A percentile compares a stretch with the other conserved stretches of the same genome.
Conservation (phyloP, 495 filamentous ascomycete species). For the Penicillium angulare region DNA sequence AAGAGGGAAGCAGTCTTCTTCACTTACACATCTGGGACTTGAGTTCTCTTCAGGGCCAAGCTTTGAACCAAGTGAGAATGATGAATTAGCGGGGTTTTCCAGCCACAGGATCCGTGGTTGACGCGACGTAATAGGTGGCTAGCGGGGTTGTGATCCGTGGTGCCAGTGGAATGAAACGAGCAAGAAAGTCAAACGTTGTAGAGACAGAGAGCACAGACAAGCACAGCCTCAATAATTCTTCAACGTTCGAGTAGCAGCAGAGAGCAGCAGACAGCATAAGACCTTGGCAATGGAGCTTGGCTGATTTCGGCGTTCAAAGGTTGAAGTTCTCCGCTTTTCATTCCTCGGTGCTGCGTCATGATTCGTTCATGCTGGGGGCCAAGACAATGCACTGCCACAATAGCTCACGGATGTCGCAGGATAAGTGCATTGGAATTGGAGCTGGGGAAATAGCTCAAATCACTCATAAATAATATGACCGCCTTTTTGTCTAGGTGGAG, state of each 20-base stretch:
- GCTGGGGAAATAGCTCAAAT: too few relatives aligned
- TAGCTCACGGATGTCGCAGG: too few relatives aligned
- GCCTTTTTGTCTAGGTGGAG: too few relatives aligned
- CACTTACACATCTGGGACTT: conserved; percentile 17
- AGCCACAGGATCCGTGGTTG: conserved; percentile 20
- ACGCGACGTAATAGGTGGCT: conserved; percentile 6
- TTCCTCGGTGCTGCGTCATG: not conserved
- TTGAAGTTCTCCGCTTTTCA: not conserved
- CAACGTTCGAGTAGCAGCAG: too few relatives aligned
- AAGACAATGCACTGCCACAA: conserved; percentile 18
- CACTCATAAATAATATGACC: too few relatives aligned
- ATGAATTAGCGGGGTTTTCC: conserved; percentile 9
- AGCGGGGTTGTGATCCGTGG: conserved; percentile 3
- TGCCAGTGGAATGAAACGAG: not conserved
- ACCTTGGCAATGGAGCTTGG: conserved; percentile 9
- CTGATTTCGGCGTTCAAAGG: not conserved
- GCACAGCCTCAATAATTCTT: conserved; percentile 20
- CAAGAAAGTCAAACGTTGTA: not conserved
- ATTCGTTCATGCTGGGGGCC: conserved; percentile 1
- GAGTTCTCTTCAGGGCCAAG: conserved; percentile 3
- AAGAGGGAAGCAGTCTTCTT: conserved; percentile 1
- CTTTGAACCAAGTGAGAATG: conserved; percentile 11
- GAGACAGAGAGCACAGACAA: conserved; percentile 1
- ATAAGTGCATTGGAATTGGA: too few relatives aligned
- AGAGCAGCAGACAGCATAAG: not conserved